A percentile compares a stretch with the other conserved stretches of the same genome.
phyloP scores from a whole-genome alignment of 768 basidiomycete species.

The Tricholoma sp. region DNA sequence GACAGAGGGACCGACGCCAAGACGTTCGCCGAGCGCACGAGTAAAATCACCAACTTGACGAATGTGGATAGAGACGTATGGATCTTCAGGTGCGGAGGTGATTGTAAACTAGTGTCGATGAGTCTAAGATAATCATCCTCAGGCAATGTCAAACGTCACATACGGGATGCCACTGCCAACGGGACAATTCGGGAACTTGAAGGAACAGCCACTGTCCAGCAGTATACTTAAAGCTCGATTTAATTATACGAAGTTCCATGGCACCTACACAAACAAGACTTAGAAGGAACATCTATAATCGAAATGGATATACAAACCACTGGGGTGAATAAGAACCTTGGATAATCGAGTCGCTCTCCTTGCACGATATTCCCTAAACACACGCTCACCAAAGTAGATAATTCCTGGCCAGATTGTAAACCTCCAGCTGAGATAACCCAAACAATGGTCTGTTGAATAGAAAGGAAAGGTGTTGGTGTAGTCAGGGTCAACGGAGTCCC shows the following conservation, averaged over 20 bases:
- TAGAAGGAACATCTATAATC: slow-evolving; percentile 1
- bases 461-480: slow-evolving; percentile 73
- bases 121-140: slow-evolving; percentile 1
- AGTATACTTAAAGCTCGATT: slow-evolving; percentile 88
- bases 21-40: slow-evolving; percentile 73
- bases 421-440: slow-evolving; percentile 89
- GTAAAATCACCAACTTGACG: slow-evolving; percentile 93
- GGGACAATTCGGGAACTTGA: slow-evolving; percentile 81
- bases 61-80: slow-evolving; percentile 88
- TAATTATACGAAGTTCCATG: slow-evolving; percentile 90
- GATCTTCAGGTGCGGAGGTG: slow-evolving; percentile 92
- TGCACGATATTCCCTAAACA: slow-evolving; percentile 80
- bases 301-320: slow-evolving; percentile 43
- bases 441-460: slow-evolving; percentile 81
- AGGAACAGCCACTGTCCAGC: slow-evolving; percentile 91
- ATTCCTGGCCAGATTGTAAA: slow-evolving; percentile 92
- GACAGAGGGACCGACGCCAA: slow-evolving; percentile 75
- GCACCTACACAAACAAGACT: slow-evolving; percentile 44
- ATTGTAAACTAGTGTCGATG: slow-evolving; percentile 69
- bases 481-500: slow-evolving; percentile 73
- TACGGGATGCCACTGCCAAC: slow-evolving; percentile 93
- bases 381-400: slow-evolving; percentile 82
- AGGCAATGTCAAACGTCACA: slow-evolving; percentile 25
- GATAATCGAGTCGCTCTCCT: slow-evolving; percentile 73
- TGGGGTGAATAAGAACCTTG: slow-evolving; percentile 86